Base-by-base conservation (phyloP, 345 rosid species). In the Linum tenue region DNA sequence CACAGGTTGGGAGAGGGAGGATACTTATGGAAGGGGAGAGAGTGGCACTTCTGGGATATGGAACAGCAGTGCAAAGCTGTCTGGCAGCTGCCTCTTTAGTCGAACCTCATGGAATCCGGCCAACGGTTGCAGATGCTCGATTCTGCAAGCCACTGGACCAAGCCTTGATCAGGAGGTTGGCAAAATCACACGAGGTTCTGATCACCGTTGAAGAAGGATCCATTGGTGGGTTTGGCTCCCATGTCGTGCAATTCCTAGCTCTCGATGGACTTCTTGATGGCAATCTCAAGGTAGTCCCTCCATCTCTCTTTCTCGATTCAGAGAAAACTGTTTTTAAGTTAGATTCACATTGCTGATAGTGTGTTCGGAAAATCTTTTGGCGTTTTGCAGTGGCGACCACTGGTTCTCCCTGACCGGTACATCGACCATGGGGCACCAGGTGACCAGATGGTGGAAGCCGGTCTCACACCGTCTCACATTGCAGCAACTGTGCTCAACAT, bases 161-260 rank as follows among this genome's bases (percentile, higher is more conserved):
- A 55, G 70, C 78, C 42, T 90, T 90, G 12, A 86, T 94, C n/a
- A 85, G 95, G 12, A 78, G 86, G 56, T 87, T 94, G 10, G 89
- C 96, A 50, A 94, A 83, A 67, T 81, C 96, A 4, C 97, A 94
- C 2, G 96, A 94, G 66, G 77, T 85, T 0, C 65, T 94, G 63
- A 85, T 94, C 38, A 94, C 99, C 0, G 92, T 94, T 0, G 99
- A 94, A 76, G 97, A 94, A 84, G 99, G 99, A 62, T 92, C 98
- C 0, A 84, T 88, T 11, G 98, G 98, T 35, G 98, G 98, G 42
- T 92, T 92, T 39, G 95, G 98, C 59, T 94, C 97, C 56, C 99
- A 90, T 16, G 97, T 94, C 1, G 97, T 86, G 16, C 99, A 94
- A 73, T 94, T 94, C 78, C 82, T 94, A 22, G 94, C 99, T 16